A percentile compares a stretch with the other conserved stretches of the same genome.
Conservation (phyloP, 2,329 filamentous ascomycete species). For the Sclerotinia spermophila region DNA sequence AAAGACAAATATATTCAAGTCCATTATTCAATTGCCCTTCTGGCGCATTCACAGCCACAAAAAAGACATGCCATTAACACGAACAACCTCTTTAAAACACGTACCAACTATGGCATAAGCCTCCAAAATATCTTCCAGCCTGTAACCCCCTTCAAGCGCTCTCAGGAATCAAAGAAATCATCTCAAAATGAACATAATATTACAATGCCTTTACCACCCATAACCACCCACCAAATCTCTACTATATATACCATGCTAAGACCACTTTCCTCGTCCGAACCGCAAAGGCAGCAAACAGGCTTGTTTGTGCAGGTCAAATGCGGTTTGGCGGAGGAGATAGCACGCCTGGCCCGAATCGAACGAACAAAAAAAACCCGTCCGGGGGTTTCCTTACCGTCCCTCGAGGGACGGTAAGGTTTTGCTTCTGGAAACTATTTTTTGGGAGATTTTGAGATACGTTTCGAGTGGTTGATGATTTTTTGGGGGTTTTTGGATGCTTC, state of each 20-base stretch:
- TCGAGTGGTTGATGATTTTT: neutral
- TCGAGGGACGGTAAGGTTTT: constrained; percentile 1
- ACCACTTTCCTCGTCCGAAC: neutral
- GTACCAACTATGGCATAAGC: no score
- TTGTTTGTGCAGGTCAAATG: constrained; percentile 7
- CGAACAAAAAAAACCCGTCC: neutral
- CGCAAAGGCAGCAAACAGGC: neutral
- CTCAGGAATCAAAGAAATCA: neutral
- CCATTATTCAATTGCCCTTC: neutral
- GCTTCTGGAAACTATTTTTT: neutral
- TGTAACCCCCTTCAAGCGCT: neutral
- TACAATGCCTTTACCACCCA: neutral
- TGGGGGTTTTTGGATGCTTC: neutral
- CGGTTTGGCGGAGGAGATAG: constrained; percentile 2
- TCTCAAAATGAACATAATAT: neutral
- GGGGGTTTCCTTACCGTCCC: neutral
- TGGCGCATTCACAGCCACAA: neutral
- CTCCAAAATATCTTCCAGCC: neutral
- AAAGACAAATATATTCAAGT: neutral
- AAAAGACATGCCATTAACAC: neutral
- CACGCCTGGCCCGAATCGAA: constrained; percentile 12
- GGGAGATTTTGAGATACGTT: rapidly evolving
- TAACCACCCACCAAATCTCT: neutral
- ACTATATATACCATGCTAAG: neutral
- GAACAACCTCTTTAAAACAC: neutral